A percentile compares a stretch with the other conserved stretches of the same genome.
Conservation (phyloP, 495 filamentous ascomycete species). For the Aspergillus egyptiacus region DNA sequence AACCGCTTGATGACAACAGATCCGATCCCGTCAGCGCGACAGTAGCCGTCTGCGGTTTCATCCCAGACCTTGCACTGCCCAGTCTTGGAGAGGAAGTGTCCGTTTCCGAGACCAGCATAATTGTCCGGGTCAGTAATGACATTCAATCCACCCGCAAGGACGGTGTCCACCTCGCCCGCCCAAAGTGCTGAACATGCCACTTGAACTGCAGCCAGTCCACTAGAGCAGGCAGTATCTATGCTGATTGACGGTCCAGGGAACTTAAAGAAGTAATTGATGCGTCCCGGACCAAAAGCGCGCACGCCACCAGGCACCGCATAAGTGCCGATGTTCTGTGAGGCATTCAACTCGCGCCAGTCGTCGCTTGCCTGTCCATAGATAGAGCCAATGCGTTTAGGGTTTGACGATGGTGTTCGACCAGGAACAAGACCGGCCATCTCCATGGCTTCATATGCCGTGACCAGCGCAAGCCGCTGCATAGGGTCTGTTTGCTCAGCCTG, state of each 20-base stretch:
- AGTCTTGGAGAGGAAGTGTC: slow-evolving; percentile 64
- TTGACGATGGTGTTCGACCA: slow-evolving; percentile 21
- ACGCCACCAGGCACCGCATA: slow-evolving; percentile 24
- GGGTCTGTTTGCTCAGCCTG: slow-evolving; percentile 22
- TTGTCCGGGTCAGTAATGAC: slow-evolving; percentile 62
- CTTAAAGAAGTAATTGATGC: slow-evolving; percentile 63
- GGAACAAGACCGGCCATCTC: slow-evolving; percentile 29
- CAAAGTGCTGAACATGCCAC: slow-evolving; percentile 59
- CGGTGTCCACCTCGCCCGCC: slow-evolving; percentile 64
- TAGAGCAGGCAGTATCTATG: slow-evolving; percentile 76
- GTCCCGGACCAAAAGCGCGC: slow-evolving; percentile 31
- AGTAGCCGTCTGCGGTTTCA: slow-evolving; percentile 65
- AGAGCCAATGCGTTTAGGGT: slow-evolving; percentile 25
- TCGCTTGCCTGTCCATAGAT: slow-evolving; percentile 33
- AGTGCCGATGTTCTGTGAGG: slow-evolving; percentile 22
- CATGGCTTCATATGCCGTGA: slow-evolving; percentile 37
- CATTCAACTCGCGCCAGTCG: slow-evolving; percentile 29
- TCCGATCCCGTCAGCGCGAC: slow-evolving; percentile 48
- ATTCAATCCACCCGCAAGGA: slow-evolving; percentile 65
- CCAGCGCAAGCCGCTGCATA: slow-evolving; percentile 26
- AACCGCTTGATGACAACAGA: slow-evolving; percentile 41
- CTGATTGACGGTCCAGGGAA: slow-evolving; percentile 67
- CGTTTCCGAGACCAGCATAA: slow-evolving; percentile 62
- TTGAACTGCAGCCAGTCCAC: slow-evolving; percentile 46
- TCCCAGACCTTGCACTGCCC: slow-evolving; percentile 65